A percentile compares a stretch with the other conserved stretches of the same genome.
Conservation (phyloP, 1,284 basidiomycete species). For the Puccinia polysora region DNA sequence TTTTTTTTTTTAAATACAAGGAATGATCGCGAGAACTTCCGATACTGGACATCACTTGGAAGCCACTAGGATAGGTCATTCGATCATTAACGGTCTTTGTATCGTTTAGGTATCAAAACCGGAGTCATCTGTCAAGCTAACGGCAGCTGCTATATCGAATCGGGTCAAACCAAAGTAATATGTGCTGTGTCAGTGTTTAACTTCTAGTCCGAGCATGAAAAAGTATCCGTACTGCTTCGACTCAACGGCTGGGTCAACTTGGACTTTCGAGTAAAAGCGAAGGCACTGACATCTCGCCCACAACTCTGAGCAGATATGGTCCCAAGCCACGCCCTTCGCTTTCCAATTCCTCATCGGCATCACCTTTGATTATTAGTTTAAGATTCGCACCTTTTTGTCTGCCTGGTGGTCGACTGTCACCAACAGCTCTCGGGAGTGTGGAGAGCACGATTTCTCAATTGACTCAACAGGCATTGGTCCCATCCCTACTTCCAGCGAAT, state of each 20-base stretch:
- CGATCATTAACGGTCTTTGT: no score
- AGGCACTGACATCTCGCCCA: no score
- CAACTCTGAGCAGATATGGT: slow-evolving; percentile 4
- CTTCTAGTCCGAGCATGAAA: no score
- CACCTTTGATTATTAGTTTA: neutral
- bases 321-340: neutral
- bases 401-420: neutral
- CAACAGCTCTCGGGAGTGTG: neutral
- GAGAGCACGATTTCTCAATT: neutral
- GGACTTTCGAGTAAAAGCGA: no score
- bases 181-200: slow-evolving; percentile 8
- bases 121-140: neutral
- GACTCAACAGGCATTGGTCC: neutral
- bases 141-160: slow-evolving; percentile 1
- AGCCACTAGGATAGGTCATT: no score
- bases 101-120: neutral
- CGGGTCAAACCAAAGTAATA: neutral
- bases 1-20: no score
- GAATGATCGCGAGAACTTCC: no score
- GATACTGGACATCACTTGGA: no score
- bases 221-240: no score
- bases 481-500: neutral
- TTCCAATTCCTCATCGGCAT: neutral
- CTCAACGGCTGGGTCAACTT: no score
- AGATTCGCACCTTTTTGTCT: neutral